Conservation (phyloP, 805 yeast genomes). For the Vanderwaltozyma yarrowii region DNA sequence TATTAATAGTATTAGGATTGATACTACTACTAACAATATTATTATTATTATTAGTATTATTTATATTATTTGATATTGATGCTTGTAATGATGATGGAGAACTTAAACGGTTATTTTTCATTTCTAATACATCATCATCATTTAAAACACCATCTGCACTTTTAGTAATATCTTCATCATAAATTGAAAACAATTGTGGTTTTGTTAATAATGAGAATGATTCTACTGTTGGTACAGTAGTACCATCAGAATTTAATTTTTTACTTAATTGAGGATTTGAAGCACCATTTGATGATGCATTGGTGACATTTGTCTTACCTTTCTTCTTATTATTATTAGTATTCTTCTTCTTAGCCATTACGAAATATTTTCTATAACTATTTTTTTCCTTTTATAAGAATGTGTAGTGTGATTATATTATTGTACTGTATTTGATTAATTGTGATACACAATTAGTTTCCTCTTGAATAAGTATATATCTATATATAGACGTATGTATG, state of each 20-base stretch:
- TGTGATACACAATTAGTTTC: too few species aligned
- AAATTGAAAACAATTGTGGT: conserved; percentile 42
- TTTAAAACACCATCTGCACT: conserved; percentile 21
- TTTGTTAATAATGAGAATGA: conserved; percentile 40
- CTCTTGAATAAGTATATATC: background rate
- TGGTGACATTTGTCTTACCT: background rate
- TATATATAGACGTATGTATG: background rate
- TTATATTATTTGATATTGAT: background rate
- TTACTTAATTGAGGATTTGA: background rate
- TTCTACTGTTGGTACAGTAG: conserved; percentile 10
- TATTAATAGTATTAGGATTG: background rate
- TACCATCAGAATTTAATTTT: background rate
- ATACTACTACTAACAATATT: background rate
- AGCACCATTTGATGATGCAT: conserved; percentile 1
- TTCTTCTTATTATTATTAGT: background rate
- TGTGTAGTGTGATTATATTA: background rate
- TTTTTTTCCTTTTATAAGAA: background rate
- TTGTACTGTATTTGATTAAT: too few species aligned
- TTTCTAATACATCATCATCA: conserved; percentile 7
- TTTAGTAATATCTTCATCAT: conserved; percentile 31
- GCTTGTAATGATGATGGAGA: background rate
- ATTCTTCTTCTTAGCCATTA: conserved; percentile 2
- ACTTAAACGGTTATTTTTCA: background rate
- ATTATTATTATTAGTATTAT: background rate
- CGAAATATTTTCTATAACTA: too few species aligned